Evolutionary conservation across 208 protist species (phyloP).

Genomic region (Angomonas desouzai): DNA sequence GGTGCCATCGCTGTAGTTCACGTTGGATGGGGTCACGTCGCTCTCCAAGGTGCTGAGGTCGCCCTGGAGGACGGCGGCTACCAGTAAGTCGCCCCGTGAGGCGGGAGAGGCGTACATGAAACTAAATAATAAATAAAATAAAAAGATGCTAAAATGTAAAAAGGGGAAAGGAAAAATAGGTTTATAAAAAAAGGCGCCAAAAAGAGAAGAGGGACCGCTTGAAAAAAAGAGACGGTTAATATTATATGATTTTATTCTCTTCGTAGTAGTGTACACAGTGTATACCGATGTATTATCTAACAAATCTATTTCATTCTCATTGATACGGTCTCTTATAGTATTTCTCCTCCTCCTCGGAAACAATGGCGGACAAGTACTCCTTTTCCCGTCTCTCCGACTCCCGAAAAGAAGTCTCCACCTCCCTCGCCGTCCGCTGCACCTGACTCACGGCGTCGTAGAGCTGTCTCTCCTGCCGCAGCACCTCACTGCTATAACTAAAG

Average conservation of each 20-base stretch:
- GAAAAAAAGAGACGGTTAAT: too few relatives aligned
- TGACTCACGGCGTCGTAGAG: slow-evolving; percentile 5
- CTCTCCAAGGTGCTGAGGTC: slow-evolving; percentile 34
- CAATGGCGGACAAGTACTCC: slow-evolving; percentile 5
- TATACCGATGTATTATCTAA: background rate
- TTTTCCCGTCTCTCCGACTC: slow-evolving; percentile 1
- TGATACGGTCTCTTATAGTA: background rate
- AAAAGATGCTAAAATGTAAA: slow-evolving; percentile 8
- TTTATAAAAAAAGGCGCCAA: background rate
- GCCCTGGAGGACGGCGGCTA: slow-evolving; percentile 45
- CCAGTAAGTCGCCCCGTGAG: slow-evolving; percentile 21
- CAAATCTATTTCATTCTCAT: too few relatives aligned
- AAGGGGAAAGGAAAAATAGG: background rate
- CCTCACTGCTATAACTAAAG: background rate
- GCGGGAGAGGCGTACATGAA: slow-evolving; percentile 13
- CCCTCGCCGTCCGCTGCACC: background rate
- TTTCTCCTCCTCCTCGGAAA: background rate
- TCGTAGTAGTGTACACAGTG: background rate
- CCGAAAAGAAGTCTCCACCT: background rate
- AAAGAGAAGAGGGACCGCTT: too few relatives aligned
- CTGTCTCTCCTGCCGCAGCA: slow-evolving; percentile 5
- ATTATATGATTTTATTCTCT: background rate
- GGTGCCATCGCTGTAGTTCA: slow-evolving; percentile 67
- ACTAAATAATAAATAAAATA: slow-evolving; percentile 19
- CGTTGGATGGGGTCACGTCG: slow-evolving; percentile 53